Conservation (phyloP, 768 basidiomycete genomes). For the Amanita exitialis region DNA sequence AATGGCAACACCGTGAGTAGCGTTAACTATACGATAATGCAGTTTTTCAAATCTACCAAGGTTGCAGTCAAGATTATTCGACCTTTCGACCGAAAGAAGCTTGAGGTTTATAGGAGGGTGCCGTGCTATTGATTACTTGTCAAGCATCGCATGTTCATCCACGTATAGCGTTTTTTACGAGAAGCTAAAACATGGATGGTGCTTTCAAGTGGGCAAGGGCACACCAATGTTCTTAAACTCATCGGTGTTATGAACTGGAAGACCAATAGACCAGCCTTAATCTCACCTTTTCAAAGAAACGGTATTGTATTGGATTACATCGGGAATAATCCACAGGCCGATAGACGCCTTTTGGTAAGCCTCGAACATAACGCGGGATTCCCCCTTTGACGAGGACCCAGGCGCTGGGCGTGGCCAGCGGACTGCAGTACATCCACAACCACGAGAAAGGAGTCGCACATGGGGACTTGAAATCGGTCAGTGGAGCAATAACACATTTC, state of each 20-base stretch:
- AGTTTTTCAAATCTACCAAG: background rate
- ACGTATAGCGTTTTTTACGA: background rate
- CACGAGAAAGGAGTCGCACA: background rate
- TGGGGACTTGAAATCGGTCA: slow-evolving; percentile 2
- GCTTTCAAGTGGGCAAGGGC: background rate
- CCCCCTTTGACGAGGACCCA: background rate
- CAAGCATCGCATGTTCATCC: background rate
- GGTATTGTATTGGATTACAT: background rate
- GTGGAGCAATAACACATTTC: background rate
- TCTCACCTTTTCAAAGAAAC: background rate
- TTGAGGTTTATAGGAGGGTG: background rate
- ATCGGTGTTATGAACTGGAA: background rate
- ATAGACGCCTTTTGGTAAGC: background rate
- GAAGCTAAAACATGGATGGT: background rate
- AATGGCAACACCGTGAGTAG: background rate
- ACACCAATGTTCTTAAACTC: background rate
- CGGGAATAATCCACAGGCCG: background rate
- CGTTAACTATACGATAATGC: background rate
- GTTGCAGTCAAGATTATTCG: background rate
- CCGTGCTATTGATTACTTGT: background rate
- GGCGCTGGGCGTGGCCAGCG: background rate
- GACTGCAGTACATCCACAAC: background rate
- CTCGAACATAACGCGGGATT: background rate
- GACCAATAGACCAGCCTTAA: background rate
- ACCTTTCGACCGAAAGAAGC: background rate